phyloP scores from a whole-genome alignment of 2,329 filamentous ascomycete genomes.

The Nothopassalora personata region DNA sequence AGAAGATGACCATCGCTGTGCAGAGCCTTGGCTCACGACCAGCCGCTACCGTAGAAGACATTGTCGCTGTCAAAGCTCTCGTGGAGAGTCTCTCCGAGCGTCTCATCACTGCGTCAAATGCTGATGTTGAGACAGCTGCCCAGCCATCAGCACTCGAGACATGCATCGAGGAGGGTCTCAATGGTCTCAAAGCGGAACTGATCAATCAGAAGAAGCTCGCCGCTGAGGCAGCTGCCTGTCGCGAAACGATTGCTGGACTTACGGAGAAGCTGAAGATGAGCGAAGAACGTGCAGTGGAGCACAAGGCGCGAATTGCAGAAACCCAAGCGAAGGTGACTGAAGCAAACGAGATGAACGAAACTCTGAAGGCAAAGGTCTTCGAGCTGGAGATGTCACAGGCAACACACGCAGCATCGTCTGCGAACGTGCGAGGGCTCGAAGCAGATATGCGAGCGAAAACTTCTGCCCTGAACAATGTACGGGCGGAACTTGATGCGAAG shows the following conservation, averaged over 20 bases:
- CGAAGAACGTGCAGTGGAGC: background rate
- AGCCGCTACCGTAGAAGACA: slow-evolving; percentile 13
- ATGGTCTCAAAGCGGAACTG: slow-evolving; percentile 17
- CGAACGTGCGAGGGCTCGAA: slow-evolving; percentile 1
- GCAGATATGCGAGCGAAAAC: slow-evolving; percentile 1
- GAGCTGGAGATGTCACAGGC: slow-evolving; percentile 7
- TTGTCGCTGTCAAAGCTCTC: slow-evolving; percentile 17
- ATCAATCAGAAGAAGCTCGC: slow-evolving; percentile 16
- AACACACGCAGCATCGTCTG: background rate
- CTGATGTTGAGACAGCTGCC: background rate
- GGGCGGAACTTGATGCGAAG: background rate
- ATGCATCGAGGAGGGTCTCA: slow-evolving; percentile 16
- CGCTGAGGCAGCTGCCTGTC: slow-evolving; percentile 11
- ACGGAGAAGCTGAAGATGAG: slow-evolving; percentile 14
- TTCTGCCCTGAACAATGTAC: background rate
- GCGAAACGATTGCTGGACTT: slow-evolving; percentile 14
- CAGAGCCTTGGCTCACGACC: slow-evolving; percentile 17
- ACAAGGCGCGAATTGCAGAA: background rate
- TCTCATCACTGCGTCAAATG: slow-evolving; percentile 5
- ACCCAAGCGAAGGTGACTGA: background rate
- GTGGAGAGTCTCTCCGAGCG: slow-evolving; percentile 17
- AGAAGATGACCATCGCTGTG: slow-evolving; percentile 16
- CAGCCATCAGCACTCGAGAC: slow-evolving; percentile 2
- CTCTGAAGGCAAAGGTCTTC: background rate
- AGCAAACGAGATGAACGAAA: background rate